These are phyloP conservation scores for Pharnaceum exiguum DNA, from an alignment of 148 eudicot species.

Conservation along the genomic window DNA sequence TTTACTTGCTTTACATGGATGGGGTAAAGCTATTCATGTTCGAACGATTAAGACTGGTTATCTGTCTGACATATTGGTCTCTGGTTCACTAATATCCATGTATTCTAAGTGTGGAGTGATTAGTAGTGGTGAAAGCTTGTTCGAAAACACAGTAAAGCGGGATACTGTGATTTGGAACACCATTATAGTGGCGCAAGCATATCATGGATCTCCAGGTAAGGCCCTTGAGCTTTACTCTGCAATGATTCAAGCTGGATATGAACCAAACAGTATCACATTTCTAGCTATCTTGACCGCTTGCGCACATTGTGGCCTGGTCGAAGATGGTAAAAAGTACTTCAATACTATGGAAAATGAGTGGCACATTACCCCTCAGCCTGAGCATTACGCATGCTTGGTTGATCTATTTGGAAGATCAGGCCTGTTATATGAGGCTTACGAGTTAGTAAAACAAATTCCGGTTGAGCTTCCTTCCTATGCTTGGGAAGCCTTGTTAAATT, in stretches of 20 bases:
- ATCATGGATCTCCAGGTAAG: slow-evolving; percentile 35
- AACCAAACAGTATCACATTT: slow-evolving; percentile 45
- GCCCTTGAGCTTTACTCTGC: slow-evolving; percentile 34
- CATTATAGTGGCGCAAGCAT: slow-evolving; percentile 46
- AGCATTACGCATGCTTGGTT: slow-evolving; percentile 50
- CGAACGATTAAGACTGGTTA: slow-evolving; percentile 35
- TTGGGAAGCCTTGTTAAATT: slow-evolving; percentile 47
- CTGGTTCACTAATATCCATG: slow-evolving; percentile 51
- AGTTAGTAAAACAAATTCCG: slow-evolving; percentile 37
- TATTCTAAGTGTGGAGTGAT: slow-evolving; percentile 52
- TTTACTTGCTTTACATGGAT: slow-evolving; percentile 33
- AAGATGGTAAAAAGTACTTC: slow-evolving; percentile 36
- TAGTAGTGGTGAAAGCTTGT: slow-evolving; percentile 28
- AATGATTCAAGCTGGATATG: slow-evolving; percentile 38
- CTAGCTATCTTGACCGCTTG: slow-evolving; percentile 46
- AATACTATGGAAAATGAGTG: slow-evolving; percentile 40
- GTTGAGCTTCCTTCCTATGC: slow-evolving; percentile 31
- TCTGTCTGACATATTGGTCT: slow-evolving; percentile 25
- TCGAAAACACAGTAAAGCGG: slow-evolving; percentile 23
- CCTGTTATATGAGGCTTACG: slow-evolving; percentile 38
- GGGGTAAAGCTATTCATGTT: slow-evolving; percentile 42
- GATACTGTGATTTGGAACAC: slow-evolving; percentile 54
- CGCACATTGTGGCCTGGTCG: slow-evolving; percentile 43
- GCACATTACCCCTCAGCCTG: slow-evolving; percentile 38
- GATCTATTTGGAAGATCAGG: slow-evolving; percentile 58